Evolutionary conservation across 2,329 filamentous ascomycete species (phyloP).

Genomic region (Pezicula radicicola): DNA sequence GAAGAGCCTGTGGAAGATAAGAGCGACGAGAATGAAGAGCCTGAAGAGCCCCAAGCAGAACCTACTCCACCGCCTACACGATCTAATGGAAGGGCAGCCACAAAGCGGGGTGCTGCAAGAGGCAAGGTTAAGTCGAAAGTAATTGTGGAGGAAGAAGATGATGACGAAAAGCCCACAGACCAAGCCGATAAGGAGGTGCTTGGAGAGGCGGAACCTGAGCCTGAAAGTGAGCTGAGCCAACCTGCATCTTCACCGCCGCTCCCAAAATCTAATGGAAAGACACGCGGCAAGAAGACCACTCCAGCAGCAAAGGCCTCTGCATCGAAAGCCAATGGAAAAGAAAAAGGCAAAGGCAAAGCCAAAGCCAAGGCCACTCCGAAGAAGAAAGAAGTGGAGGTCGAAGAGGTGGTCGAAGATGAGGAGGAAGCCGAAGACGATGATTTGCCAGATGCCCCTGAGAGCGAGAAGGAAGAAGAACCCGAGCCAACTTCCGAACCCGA

Average conservation of each 20-base stretch:
- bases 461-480: no score
- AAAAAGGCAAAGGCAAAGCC: conserved; percentile 5
- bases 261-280: no score
- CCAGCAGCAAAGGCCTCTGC: conserved; percentile 2
- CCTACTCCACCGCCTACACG: conserved; percentile 7
- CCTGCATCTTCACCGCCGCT: no score
- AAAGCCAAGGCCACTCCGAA: not conserved
- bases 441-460: no score
- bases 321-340: conserved; percentile 4
- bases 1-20: not conserved
- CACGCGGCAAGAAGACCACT: no score
- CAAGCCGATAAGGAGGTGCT: conserved; percentile 5
- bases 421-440: not conserved
- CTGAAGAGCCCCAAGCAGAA: conserved; percentile 7
- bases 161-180: not conserved
- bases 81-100: conserved; percentile 8
- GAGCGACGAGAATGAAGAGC: not conserved
- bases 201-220: not conserved
- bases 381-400: not conserved
- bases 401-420: not conserved
- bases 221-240: no score
- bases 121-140: not conserved
- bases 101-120: not conserved
- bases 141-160: no score
- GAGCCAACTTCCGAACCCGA: no score